A percentile compares a stretch with the other conserved stretches of the same genome.
Conservation (phyloP, 164 flowering plant species). For the Nymphaea colorata region DNA sequence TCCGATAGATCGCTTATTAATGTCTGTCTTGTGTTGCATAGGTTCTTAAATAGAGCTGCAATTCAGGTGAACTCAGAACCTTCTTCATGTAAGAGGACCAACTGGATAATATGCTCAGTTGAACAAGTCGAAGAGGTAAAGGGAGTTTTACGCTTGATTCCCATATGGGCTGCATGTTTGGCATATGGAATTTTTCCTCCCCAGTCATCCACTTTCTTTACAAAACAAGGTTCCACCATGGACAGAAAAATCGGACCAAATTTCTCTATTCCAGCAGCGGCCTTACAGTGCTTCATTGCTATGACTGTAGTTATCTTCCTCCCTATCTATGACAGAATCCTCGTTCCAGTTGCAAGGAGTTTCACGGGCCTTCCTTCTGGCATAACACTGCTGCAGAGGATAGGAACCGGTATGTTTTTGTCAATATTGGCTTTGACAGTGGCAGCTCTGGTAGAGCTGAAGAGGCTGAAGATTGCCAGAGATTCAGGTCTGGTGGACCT, state of each 20-base stretch:
- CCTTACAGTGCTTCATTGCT: constrained; percentile 29
- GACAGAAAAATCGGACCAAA: constrained; percentile 23
- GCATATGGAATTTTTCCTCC: constrained; percentile 20
- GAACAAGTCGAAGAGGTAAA: constrained; percentile 83
- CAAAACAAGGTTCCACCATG: constrained; percentile 47
- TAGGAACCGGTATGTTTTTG: constrained; percentile 38
- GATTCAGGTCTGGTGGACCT: constrained; percentile 1
- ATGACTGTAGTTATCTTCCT: constrained; percentile 40
- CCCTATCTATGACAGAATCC: constrained; percentile 42
- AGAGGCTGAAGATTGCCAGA: neutral
- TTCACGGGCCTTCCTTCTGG: constrained; percentile 33
- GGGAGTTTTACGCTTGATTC: constrained; percentile 56
- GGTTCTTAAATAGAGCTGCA: too few relatives aligned
- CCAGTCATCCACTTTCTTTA: constrained; percentile 28
- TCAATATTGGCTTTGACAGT: constrained; percentile 23
- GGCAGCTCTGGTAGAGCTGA: constrained; percentile 14
- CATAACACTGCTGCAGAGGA: constrained; percentile 41
- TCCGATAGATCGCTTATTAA: too few relatives aligned
- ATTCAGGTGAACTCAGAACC: too few relatives aligned
- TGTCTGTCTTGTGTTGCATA: too few relatives aligned
- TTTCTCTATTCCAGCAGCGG: constrained; percentile 38
- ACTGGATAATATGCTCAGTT: constrained; percentile 50
- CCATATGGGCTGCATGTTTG: constrained; percentile 49
- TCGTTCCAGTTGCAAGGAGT: constrained; percentile 28
- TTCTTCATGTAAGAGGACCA: too few relatives aligned